Percentiles rank a stretch among this genome's conserved stretches.
Conservation (phyloP, 2,329 filamentous ascomycete genomes). For the Sporothrix pseudoabietina region DNA sequence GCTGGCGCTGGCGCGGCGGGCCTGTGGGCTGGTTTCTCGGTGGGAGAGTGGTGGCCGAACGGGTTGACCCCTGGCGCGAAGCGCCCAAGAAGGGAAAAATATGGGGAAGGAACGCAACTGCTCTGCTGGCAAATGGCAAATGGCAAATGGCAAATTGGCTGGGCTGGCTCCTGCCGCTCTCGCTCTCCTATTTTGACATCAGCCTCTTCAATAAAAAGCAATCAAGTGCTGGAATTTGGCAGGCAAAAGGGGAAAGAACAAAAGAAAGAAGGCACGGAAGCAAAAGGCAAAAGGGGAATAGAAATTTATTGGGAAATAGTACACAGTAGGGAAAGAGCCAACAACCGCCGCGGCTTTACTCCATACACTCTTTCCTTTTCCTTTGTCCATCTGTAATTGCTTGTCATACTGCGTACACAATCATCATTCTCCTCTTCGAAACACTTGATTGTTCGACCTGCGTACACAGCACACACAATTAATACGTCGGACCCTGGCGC, state of each 20-base stretch:
- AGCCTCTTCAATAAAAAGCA: constrained; percentile 23
- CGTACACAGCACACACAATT: background rate
- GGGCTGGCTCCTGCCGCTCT: background rate
- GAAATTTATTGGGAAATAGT: background rate
- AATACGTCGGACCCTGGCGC: background rate
- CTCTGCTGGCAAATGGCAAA: constrained; percentile 21
- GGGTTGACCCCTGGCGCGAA: constrained; percentile 31
- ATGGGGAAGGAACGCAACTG: constrained; percentile 23
- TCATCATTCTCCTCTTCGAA: background rate
- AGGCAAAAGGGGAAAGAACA: constrained; percentile 8
- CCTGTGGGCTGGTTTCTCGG: background rate
- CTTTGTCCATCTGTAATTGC: background rate
- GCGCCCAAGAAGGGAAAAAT: constrained; percentile 27
- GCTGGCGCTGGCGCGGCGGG: background rate
- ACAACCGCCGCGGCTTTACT: background rate
- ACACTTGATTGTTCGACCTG: background rate
- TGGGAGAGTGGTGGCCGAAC: background rate
- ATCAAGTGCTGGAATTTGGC: constrained; percentile 2
- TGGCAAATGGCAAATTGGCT: constrained; percentile 27
- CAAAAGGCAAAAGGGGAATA: background rate
- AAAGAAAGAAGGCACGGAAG: constrained; percentile 11
- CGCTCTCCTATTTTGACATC: constrained; percentile 26
- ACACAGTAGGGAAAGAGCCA: background rate
- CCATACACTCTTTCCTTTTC: background rate
- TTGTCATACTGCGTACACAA: background rate